Evolutionary conservation across 2,329 filamentous ascomycete genomes (phyloP), one percentile per base, ranked within the genome.

Genomic region (Verticillium zaregamsianum): DNA sequence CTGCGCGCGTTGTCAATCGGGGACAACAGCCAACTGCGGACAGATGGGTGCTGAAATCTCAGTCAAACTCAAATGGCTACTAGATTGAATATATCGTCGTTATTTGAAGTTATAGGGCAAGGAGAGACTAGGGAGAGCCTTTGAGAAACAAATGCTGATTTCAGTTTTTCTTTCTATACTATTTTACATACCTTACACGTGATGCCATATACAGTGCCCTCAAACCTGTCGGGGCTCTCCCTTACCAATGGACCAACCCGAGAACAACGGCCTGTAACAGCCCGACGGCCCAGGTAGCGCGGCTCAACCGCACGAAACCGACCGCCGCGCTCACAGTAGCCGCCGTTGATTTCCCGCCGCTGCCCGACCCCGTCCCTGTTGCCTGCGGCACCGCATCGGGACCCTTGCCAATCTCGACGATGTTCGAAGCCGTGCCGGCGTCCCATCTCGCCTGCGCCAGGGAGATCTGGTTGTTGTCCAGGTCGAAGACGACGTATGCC

Each of bases 401-500:
- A n/a, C 45, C 45, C 14, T 54, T 25, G 25, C 54, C 54, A 63
- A 86, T 77, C 67, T 81, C 79, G 45, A 84, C 68, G 23, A 86
- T 67, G 62, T 77, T 76, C 56, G 73, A 76, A 25, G 72, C 68
- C 33, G 76, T 78, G 63, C 59, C 82, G 69, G 65, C 82, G 83
- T 57, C 32, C 32, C 32, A 33, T 33, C 32, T 33, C 32, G 84
- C 77, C 73, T 82, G 82, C 0, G 64, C 90, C 39, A 92, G 75
- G 2, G 86, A 88, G 66, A 92, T 87, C 74, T 90, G 80, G 71
- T 91, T 87, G 72, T 90, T 91, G 32, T 80, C 84, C 25, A 92
- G 78, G 71, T 92, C 89, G 71, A 90, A 92, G 14, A 93, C 90
- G 15, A 91, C 83, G 67, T 93, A 93, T 0, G 90, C 90, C 40